phyloP scores from a whole-genome alignment of 108 stramenopile species.

The Nitzschia sp. region DNA sequence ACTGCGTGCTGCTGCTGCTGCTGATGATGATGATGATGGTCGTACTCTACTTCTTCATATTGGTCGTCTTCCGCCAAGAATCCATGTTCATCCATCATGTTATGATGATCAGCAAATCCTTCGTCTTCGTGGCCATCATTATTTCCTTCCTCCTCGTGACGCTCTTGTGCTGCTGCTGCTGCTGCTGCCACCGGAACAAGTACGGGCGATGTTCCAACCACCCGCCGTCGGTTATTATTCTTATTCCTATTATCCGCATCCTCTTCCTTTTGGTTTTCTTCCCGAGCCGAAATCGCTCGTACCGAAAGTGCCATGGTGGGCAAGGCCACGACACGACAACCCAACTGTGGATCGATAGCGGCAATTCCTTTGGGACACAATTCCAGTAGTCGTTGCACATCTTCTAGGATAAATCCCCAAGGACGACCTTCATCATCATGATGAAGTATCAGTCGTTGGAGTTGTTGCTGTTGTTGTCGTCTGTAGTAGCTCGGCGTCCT shows the following conservation, averaged over 20 bases:
- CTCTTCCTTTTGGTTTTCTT: background rate
- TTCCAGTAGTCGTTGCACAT: background rate
- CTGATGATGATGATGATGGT: too few species aligned
- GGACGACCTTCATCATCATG: too few species aligned
- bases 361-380: background rate
- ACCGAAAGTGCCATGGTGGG: background rate
- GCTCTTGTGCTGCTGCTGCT: background rate
- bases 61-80: too few species aligned
- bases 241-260: background rate
- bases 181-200: background rate
- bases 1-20: too few species aligned
- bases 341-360: background rate
- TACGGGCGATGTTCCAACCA: too few species aligned
- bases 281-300: background rate
- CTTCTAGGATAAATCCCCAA: background rate
- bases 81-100: background rate
- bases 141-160: background rate
- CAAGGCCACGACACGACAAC: background rate
- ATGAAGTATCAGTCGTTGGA: too few species aligned
- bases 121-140: background rate
- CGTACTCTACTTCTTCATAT: too few species aligned
- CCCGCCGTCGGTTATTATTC: too few species aligned
- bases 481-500: too few species aligned
- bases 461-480: too few species aligned
- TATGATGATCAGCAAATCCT: background rate